Percentiles rank a stretch among this genome's conserved stretches.
phyloP scores from a whole-genome alignment of 2,329 filamentous ascomycete genomes.

The Endoconidiophora polonica region DNA sequence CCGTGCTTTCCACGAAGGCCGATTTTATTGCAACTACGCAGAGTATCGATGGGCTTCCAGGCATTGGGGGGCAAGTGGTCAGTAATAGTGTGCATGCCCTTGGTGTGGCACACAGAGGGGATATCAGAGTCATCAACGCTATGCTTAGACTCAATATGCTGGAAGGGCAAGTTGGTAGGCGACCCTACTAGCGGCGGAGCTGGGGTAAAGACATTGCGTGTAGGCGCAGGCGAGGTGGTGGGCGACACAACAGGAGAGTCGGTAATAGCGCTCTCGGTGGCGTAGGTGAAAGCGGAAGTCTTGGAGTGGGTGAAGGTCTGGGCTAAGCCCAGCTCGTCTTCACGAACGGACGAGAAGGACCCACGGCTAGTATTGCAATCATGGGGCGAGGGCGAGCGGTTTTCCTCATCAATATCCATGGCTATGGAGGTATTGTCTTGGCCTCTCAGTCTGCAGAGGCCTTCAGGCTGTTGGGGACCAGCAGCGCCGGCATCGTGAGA shows the following conservation, averaged over 20 bases:
- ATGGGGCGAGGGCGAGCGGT: constrained; percentile 4
- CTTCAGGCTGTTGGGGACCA: background rate
- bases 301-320: constrained; percentile 49
- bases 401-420: background rate
- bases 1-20: constrained; percentile 40
- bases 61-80: constrained; percentile 40
- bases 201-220: constrained; percentile 32
- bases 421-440: background rate
- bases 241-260: constrained; percentile 34
- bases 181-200: constrained; percentile 21
- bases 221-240: constrained; percentile 29
- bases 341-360: constrained; percentile 46
- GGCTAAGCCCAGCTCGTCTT: constrained; percentile 39
- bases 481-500: constrained; percentile 1
- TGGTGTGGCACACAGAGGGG: background rate
- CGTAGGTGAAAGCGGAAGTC: constrained; percentile 38
- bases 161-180: background rate
- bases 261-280: constrained; percentile 32
- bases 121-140: constrained; percentile 1
- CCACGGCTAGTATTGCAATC: constrained; percentile 22
- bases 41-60: constrained; percentile 40
- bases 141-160: background rate
- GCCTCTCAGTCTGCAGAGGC: background rate
- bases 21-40: constrained; percentile 47
- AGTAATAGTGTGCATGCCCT: background rate